These are phyloP conservation scores for Phytophthora rubi DNA, from an alignment of 352 stramenopile genomes.

Conservation along the genomic window DNA sequence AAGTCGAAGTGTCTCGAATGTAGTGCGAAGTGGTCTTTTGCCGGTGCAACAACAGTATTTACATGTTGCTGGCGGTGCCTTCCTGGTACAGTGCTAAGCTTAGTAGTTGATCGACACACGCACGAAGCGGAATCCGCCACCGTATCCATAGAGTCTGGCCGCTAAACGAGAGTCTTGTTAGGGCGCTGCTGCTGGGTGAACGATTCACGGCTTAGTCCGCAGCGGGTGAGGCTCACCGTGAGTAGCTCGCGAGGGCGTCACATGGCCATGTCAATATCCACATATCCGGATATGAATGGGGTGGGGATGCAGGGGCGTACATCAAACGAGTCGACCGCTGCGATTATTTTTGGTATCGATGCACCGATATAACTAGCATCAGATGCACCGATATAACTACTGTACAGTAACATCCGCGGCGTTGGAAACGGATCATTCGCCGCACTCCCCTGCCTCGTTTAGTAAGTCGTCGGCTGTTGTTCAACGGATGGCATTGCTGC, in stretches of 20 bases:
- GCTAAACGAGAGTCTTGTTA: too few relatives aligned
- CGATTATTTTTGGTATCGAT: too few relatives aligned
- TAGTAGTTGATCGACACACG: too few relatives aligned
- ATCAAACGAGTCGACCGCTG: background rate
- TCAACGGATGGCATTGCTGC: conserved; percentile 27
- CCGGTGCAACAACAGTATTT: background rate
- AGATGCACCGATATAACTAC: background rate
- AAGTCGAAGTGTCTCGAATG: conserved; percentile 8
- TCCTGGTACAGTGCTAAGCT: too few relatives aligned
- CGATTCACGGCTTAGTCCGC: too few relatives aligned
- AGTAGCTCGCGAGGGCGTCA: background rate
- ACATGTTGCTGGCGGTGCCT: background rate
- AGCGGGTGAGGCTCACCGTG: too few relatives aligned
- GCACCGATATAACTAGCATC: too few relatives aligned
- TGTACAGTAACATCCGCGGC: background rate
- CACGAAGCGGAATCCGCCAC: too few relatives aligned
- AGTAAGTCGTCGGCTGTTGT: background rate
- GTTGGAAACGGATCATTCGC: conserved; percentile 9
- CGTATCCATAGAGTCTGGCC: too few relatives aligned
- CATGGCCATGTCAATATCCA: background rate
- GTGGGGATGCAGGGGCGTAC: background rate
- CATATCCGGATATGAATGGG: background rate
- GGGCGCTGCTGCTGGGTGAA: too few relatives aligned
- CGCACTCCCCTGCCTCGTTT: background rate
- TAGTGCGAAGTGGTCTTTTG: background rate